These are phyloP conservation scores for Cavenderia fasciculata DNA, from an alignment of 78 protist genomes.

Conservation along the genomic window DNA sequence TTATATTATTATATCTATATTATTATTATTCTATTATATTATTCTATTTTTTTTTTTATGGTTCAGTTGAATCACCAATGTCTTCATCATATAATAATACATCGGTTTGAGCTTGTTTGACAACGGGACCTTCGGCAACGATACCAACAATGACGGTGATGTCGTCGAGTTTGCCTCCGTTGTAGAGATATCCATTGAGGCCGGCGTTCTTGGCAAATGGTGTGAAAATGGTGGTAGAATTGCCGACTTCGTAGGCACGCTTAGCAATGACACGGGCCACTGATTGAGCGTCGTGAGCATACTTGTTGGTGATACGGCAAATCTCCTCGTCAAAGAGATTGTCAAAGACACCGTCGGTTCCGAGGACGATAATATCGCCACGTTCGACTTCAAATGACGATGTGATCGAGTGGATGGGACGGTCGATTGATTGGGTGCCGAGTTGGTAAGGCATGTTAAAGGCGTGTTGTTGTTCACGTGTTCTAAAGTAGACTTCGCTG, in stretches of 20 bases:
- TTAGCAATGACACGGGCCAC: constrained; percentile 52
- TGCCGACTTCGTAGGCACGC: constrained; percentile 61
- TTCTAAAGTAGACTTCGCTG: constrained; percentile 41
- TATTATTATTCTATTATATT: not conserved
- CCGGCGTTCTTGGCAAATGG: constrained; percentile 79
- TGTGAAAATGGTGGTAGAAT: constrained; percentile 33
- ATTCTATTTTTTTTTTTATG: not conserved
- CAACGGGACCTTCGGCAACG: constrained; percentile 47
- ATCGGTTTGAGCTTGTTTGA: constrained; percentile 18
- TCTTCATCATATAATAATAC: constrained; percentile 23
- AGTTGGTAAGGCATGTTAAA: constrained; percentile 90
- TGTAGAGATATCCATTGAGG: constrained; percentile 57
- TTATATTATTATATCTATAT: not conserved
- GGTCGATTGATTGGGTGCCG: constrained; percentile 77
- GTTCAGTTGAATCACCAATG: not conserved
- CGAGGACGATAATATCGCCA: constrained; percentile 81
- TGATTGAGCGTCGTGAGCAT: constrained; percentile 31
- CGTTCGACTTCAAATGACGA: constrained; percentile 49
- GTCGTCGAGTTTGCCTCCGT: constrained; percentile 77
- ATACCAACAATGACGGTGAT: constrained; percentile 77
- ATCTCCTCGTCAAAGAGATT: constrained; percentile 85
- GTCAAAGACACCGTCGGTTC: constrained; percentile 91
- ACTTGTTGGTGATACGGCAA: constrained; percentile 14
- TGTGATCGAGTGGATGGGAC: constrained; percentile 54
- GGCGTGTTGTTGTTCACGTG: constrained; percentile 85